Conservation (phyloP, 1,139 yeast genomes). For the Magnusiomyces suaveolens region DNA sequence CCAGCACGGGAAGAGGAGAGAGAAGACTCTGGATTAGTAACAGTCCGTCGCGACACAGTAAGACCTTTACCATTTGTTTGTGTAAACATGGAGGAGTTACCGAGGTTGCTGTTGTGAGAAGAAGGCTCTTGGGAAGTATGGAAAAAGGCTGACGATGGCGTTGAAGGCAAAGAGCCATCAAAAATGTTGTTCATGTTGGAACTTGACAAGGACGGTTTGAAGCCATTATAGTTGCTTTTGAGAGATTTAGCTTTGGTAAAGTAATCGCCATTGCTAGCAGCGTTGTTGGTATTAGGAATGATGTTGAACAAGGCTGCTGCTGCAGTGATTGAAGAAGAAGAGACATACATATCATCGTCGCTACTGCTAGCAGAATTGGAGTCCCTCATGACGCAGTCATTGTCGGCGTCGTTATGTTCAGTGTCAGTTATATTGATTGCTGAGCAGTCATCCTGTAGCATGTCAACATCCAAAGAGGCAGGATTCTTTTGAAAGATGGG, state of each 20-base stretch:
- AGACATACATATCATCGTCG: neutral
- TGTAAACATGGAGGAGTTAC: neutral
- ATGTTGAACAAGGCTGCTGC: no score
- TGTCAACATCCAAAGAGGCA: slow-evolving; percentile 2
- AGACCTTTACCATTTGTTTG: no score
- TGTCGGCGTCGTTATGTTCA: no score
- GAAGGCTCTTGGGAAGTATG: neutral
- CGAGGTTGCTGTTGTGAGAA: neutral
- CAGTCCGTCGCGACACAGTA: neutral
- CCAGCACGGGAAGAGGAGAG: neutral
- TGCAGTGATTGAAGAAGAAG: neutral
- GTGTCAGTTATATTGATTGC: no score
- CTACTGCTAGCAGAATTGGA: no score
- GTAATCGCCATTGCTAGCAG: neutral
- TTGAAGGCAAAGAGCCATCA: slow-evolving; percentile 6
- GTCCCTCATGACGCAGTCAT: neutral
- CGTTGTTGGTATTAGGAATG: neutral
- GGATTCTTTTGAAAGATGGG: neutral
- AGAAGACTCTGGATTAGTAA: neutral
- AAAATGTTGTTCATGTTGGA: neutral
- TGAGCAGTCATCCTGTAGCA: no score
- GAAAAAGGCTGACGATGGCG: slow-evolving; percentile 5
- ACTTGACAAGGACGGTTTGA: neutral
- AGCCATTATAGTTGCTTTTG: neutral
- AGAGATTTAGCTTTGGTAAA: neutral